These are phyloP conservation scores for Suhomyces taliae DNA, from an alignment of 1,139 yeast species.

Conservation along the genomic window DNA sequence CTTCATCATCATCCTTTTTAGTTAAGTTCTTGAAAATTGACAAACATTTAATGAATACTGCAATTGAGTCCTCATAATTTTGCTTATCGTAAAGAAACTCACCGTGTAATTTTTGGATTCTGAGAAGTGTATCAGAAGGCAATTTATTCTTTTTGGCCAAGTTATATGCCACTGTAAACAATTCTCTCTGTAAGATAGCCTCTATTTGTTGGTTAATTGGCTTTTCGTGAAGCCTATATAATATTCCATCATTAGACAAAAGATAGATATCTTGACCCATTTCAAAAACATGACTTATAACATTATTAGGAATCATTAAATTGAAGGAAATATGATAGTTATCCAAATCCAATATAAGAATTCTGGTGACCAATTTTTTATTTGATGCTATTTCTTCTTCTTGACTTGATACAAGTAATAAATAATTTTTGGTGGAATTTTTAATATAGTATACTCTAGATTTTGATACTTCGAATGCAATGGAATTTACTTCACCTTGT, in stretches of 20 bases:
- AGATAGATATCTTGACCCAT: constrained; percentile 60
- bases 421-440: constrained; percentile 39
- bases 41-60: constrained; percentile 56
- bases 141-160: constrained; percentile 55
- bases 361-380: constrained; percentile 37
- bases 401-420: constrained; percentile 55
- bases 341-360: constrained; percentile 64
- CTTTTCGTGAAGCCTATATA: constrained; percentile 70
- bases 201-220: constrained; percentile 67
- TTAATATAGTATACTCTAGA: constrained; percentile 46
- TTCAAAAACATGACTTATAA: constrained; percentile 52
- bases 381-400: constrained; percentile 22
- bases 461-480: constrained; percentile 62
- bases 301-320: constrained; percentile 63
- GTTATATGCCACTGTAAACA: constrained; percentile 71
- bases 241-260: constrained; percentile 72
- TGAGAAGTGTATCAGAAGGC: constrained; percentile 39
- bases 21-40: constrained; percentile 16
- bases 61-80: constrained; percentile 67
- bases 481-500: constrained; percentile 54
- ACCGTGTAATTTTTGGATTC: constrained; percentile 68
- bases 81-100: constrained; percentile 68
- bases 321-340: constrained; percentile 74
- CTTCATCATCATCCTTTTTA: constrained; percentile 9
- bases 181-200: constrained; percentile 65